These are phyloP conservation scores for Pseudocercospora ulei DNA, from an alignment of 2,329 filamentous ascomycete species.

Conservation along the genomic window DNA sequence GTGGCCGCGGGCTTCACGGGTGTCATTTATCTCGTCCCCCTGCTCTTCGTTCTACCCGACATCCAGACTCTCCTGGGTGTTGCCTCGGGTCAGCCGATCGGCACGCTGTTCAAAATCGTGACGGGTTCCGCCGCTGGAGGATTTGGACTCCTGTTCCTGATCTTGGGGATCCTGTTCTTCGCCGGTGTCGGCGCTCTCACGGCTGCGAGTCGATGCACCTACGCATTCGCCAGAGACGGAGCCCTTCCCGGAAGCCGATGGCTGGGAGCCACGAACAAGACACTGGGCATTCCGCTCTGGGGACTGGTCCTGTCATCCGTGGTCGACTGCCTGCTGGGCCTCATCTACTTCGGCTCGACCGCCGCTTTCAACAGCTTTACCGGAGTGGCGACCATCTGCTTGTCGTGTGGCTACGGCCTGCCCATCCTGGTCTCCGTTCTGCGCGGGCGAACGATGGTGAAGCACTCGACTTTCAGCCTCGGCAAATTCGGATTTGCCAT, in stretches of 20 bases:
- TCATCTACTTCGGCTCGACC: conserved; percentile 69
- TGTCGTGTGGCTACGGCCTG: conserved; percentile 64
- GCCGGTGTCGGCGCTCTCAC: conserved; percentile 66
- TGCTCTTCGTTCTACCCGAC: conserved; percentile 66
- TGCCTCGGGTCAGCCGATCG: conserved; percentile 65
- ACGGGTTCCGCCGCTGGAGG: conserved; percentile 64
- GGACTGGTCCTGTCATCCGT: conserved; percentile 58
- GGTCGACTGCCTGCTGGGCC: conserved; percentile 60
- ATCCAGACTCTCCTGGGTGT: conserved; percentile 54
- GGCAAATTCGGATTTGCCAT: conserved; percentile 59
- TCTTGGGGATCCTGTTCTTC: conserved; percentile 67
- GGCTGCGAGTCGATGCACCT: conserved; percentile 61
- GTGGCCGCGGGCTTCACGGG: conserved; percentile 58
- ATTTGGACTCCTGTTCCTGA: conserved; percentile 64
- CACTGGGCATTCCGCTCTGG: conserved; percentile 59
- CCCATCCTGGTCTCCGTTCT: conserved; percentile 64
- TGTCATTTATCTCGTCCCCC: conserved; percentile 58
- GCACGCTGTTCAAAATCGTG: conserved; percentile 62
- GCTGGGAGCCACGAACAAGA: conserved; percentile 48
- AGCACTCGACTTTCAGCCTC: conserved; percentile 57
- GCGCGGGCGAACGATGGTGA: conserved; percentile 56
- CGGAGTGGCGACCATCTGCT: conserved; percentile 67
- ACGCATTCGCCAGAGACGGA: conserved; percentile 62
- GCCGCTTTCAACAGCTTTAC: conserved; percentile 74
- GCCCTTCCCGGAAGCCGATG: conserved; percentile 46